Conservation (phyloP, 805 yeast species). For the Komagataella ulmi region DNA sequence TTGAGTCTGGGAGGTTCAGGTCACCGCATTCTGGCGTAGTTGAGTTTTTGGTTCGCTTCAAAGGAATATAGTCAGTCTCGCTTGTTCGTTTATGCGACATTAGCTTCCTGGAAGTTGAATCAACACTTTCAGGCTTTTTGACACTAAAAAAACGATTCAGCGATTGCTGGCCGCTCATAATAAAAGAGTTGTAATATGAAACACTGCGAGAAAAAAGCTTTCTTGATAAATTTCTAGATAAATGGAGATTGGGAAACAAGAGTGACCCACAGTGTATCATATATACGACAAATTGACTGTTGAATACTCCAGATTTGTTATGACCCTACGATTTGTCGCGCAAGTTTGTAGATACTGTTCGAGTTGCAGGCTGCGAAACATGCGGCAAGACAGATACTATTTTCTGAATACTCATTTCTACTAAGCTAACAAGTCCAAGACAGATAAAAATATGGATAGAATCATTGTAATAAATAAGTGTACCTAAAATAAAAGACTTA, state of each 20-base stretch:
- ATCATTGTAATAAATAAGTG: neutral
- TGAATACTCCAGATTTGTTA: neutral
- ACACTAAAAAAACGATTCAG: neutral
- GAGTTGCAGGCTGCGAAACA: no score
- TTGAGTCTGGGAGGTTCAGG: no score
- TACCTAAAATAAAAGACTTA: conserved; percentile 14
- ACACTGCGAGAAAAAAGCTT: neutral
- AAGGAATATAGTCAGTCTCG: neutral
- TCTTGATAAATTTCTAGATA: neutral
- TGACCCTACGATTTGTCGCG: neutral
- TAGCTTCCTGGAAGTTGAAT: neutral
- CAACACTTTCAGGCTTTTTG: neutral
- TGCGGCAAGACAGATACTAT: no score
- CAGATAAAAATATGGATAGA: neutral
- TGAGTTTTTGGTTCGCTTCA: neutral
- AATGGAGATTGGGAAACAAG: neutral
- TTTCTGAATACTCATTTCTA: neutral
- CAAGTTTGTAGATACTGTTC: neutral
- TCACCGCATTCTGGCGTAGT: neutral
- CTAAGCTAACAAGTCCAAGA: neutral
- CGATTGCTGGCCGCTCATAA: neutral
- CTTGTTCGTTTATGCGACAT: neutral
- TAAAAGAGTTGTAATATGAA: neutral
- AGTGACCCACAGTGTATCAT: neutral
- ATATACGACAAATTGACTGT: neutral